Percentiles rank a stretch among this genome's conserved stretches.
Conservation (phyloP, 23 red algal genomes). For the Gracilaria domingensis region DNA sequence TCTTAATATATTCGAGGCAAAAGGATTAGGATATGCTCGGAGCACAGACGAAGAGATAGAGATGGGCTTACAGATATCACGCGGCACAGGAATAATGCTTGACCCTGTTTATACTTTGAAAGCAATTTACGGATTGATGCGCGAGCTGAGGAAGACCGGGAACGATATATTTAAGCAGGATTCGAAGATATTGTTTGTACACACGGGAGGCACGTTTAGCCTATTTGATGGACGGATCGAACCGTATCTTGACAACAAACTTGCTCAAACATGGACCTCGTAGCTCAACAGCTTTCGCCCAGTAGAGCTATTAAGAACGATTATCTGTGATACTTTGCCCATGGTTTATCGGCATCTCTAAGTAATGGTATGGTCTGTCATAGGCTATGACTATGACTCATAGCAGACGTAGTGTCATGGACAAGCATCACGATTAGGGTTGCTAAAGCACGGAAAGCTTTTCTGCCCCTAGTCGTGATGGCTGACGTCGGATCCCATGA, state of each 20-base stretch:
- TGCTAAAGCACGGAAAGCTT: no score
- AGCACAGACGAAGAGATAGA: conserved; percentile 65
- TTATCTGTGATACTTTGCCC: no score
- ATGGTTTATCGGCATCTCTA: no score
- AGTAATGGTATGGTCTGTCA: no score
- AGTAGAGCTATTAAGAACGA: no score
- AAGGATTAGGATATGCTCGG: conserved; percentile 73
- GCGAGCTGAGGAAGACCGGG: conserved; percentile 8
- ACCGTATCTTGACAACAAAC: conserved; percentile 48
- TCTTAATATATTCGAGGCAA: conserved; percentile 64
- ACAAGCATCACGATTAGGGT: no score
- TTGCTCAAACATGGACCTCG: conserved; percentile 32
- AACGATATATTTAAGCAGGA: not conserved
- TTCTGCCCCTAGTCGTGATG: no score
- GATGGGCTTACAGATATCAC: conserved; percentile 35
- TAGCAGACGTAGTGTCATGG: no score
- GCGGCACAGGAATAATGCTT: conserved; percentile 52
- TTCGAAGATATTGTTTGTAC: conserved; percentile 65
- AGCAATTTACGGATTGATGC: conserved; percentile 57
- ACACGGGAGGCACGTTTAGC: conserved; percentile 81
- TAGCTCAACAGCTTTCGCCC: not conserved
- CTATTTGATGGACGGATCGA: conserved; percentile 71
- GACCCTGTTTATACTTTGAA: conserved; percentile 86
- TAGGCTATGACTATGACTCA: no score
- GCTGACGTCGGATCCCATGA: no score